Base-by-base conservation (phyloP, 495 filamentous ascomycete species). In the Paragyromitra xinjiangensis region DNA sequence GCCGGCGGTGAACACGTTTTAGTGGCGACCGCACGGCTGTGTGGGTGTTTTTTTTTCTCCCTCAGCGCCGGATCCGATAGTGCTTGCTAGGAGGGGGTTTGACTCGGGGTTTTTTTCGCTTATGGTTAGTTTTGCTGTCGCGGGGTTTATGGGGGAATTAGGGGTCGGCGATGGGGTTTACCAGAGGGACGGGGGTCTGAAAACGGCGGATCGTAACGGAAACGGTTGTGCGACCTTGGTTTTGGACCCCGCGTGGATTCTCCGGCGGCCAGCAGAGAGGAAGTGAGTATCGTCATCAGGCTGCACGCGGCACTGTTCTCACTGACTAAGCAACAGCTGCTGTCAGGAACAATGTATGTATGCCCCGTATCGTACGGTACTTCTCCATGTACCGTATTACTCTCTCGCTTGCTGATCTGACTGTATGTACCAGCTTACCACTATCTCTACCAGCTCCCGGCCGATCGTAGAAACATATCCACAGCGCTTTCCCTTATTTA, bases 401-500 rank as follows among this genome's bases (percentile, higher is more conserved):
- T 3, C 16, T 45, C 44, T 12, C 44, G 44, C 8, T 16, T 48
- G 44, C 3, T 16, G 7, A 16, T 16, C 44, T 48, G 12, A 16
- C 44, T 48, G 44, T 48, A 48, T 9, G 16, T 16, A 34, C 29
- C 29, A 34, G 3, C 29, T 34, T 34, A 34, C 29, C 29, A 34
- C 44, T 48, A 45, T 14, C 9, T 45, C 9, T 16, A 16, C 42
- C 14, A 45, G 14, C 44, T 48, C 11, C 44, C 44, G 44, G 44
- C 44, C 44, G 44, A 48, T 48, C 44, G 44, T 48, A 48, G 44
- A 16, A 48, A 48, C 44, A 48, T 12, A 12, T 11, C 44, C 44
- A 48, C 58, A 61, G 58, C 58, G 1, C 58, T 62, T 62, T 62
- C 11, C 34, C 37, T 6, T n/a, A 63, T 63, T 44, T 24, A 63